Evolutionary conservation across 177 flowering plant species (phyloP), one percentile per base, ranked within the genome.

Genomic region (Vitis hybrid): DNA sequence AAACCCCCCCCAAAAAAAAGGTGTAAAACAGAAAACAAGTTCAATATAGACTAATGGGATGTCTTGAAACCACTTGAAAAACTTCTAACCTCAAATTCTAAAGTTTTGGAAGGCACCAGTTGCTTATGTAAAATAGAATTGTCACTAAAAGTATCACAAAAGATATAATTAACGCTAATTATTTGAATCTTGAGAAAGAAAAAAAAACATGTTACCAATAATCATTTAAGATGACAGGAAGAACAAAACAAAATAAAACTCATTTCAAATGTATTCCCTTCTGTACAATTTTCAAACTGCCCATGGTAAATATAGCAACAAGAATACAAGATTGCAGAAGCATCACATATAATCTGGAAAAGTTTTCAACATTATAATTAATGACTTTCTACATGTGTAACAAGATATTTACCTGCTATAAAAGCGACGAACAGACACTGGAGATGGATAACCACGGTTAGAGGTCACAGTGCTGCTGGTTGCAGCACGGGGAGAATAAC

Each of bases 341-440:
- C 30, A 27, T 27, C 30, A 27, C 30, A 27, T 27, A 27, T 27
- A 27, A 27, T 27, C 30, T 3, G 4, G 30, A 27, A 27, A 27
- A 27, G 30, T 27, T 27, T 3, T 27, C 30, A 27, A 27, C 30
- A 0, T 27, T 27, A 27, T 27, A 27, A 27, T 7, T 40, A 40
- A 40, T 6, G 7, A 7, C 46, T 40, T 40, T 46, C 5, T 35
- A 35, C 2, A 17, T 12, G 35, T 24, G 24, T n/a, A 58, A 27
- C 17, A 48, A 59, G 46, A 66, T 52, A 46, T 27, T 56, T 80
- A 89, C 97, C 92, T 86, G 86, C 83, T 79, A 59, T 82, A 74
- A 54, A 90, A 84, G 69, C 64, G 75, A 24, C 64, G 82, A 67
- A 80, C 56, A 49, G 82, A 81, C 18, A 76, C 64, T 1, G 85